A percentile compares a stretch with the other conserved stretches of the same genome.
These are phyloP conservation scores for Biscogniauxia sp. DNA, from an alignment of 2,329 filamentous ascomycete species.

Conservation along the genomic window DNA sequence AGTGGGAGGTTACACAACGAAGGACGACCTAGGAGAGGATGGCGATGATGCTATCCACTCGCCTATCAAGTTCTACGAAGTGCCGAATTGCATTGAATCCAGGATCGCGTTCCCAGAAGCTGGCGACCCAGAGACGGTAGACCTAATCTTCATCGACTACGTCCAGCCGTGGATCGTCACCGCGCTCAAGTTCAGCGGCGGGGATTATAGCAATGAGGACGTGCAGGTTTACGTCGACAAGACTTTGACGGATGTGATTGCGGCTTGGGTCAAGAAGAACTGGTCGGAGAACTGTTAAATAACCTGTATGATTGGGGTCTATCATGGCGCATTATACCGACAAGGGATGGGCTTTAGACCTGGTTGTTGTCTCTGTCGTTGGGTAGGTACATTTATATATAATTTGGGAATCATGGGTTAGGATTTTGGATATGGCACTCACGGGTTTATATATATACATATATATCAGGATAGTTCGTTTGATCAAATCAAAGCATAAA, in stretches of 20 bases:
- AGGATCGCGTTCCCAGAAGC: slow-evolving; percentile 59
- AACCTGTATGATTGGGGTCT: background rate
- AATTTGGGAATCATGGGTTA: slow-evolving; percentile 4
- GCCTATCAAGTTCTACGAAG: slow-evolving; percentile 68
- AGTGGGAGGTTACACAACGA: slow-evolving; percentile 76
- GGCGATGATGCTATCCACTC: slow-evolving; percentile 89
- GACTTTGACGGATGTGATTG: slow-evolving; percentile 55
- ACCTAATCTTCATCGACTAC: slow-evolving; percentile 90
- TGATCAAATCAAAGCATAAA: background rate
- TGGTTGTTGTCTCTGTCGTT: background rate
- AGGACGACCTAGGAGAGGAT: slow-evolving; percentile 76
- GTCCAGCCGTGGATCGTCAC: slow-evolving; percentile 77
- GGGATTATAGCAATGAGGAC: slow-evolving; percentile 47
- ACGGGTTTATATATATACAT: too few relatives aligned
- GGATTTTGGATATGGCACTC: slow-evolving; percentile 6
- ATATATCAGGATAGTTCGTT: background rate
- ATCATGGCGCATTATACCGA: too few relatives aligned
- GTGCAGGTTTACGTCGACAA: slow-evolving; percentile 52
- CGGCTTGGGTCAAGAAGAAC: slow-evolving; percentile 57
- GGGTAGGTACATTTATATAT: background rate
- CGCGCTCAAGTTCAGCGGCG: slow-evolving; percentile 63
- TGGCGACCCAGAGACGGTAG: slow-evolving; percentile 67
- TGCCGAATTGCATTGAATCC: slow-evolving; percentile 82
- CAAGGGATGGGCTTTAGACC: background rate
- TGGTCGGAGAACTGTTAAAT: slow-evolving; percentile 51